Conservation (phyloP, 2,329 filamentous ascomycete species). For the Xylariaceae sp. region DNA sequence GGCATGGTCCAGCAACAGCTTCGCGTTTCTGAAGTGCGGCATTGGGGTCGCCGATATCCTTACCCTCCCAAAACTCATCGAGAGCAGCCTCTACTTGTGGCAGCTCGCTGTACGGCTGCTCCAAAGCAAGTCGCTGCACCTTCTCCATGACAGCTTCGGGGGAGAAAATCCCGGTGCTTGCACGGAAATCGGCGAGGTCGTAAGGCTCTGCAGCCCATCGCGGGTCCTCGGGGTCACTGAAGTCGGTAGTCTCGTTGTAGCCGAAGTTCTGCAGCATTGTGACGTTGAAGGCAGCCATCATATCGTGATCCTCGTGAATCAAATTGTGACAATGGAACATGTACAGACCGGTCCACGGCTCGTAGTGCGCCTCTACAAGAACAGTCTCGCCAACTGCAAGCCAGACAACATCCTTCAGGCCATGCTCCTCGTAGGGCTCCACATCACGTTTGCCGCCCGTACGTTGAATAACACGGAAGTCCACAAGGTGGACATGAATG, state of each 20-base stretch:
- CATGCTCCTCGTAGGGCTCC: slow-evolving; percentile 51
- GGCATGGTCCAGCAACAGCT: slow-evolving; percentile 11
- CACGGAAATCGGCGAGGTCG: slow-evolving; percentile 22
- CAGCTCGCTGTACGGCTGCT: slow-evolving; percentile 35
- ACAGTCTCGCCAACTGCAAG: slow-evolving; percentile 50
- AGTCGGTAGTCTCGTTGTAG: slow-evolving; percentile 37
- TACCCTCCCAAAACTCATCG: slow-evolving; percentile 31
- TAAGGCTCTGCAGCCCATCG: slow-evolving; percentile 35
- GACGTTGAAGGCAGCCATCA: slow-evolving; percentile 48
- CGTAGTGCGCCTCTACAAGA: slow-evolving; percentile 49
- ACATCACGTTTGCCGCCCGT: slow-evolving; percentile 42
- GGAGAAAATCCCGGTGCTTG: slow-evolving; percentile 24
- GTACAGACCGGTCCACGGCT: slow-evolving; percentile 52
- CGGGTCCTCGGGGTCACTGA: slow-evolving; percentile 37
- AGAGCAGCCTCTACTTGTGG: slow-evolving; percentile 31
- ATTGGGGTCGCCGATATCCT: slow-evolving; percentile 19
- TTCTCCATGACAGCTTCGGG: slow-evolving; percentile 28
- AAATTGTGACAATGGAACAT: slow-evolving; percentile 50
- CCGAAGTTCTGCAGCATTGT: slow-evolving; percentile 37
- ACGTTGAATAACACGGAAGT: slow-evolving; percentile 53
- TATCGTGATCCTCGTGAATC: slow-evolving; percentile 44
- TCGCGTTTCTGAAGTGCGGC: slow-evolving; percentile 15
- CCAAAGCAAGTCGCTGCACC: slow-evolving; percentile 32
- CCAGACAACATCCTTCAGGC: slow-evolving; percentile 58
- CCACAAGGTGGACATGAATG: slow-evolving; percentile 57